phyloP scores from a whole-genome alignment of 345 rosid genomes.

The Murraya paniculata region DNA sequence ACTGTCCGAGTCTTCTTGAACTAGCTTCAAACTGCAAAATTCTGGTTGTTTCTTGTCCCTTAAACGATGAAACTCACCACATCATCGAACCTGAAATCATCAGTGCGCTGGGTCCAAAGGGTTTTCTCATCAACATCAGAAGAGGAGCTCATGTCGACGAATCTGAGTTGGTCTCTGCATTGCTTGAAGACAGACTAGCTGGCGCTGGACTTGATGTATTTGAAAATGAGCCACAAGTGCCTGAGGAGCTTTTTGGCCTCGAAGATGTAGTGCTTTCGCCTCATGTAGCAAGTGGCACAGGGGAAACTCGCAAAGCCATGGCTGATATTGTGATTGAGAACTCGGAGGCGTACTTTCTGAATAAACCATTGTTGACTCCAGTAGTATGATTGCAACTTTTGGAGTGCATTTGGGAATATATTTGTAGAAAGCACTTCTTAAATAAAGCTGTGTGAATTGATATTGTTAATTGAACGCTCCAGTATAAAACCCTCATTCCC shows the following conservation, averaged over 20 bases:
- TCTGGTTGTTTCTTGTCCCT: slow-evolving; percentile 62
- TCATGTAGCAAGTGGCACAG: slow-evolving; percentile 58
- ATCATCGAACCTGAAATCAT: slow-evolving; percentile 53
- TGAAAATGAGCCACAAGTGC: slow-evolving; percentile 58
- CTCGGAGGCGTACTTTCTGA: slow-evolving; percentile 48
- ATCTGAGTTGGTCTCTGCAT: slow-evolving; percentile 55
- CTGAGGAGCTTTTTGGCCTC: slow-evolving; percentile 52
- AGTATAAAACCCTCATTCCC: too few species aligned
- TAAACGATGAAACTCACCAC: slow-evolving; percentile 49
- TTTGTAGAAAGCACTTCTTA: neutral
- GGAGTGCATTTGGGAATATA: neutral
- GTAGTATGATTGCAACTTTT: slow-evolving; percentile 29
- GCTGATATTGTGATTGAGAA: slow-evolving; percentile 49
- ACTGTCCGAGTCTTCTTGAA: slow-evolving; percentile 45
- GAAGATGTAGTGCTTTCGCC: slow-evolving; percentile 53
- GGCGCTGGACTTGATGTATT: slow-evolving; percentile 64
- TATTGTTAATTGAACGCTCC: too few species aligned
- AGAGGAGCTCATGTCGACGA: slow-evolving; percentile 64
- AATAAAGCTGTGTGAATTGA: neutral
- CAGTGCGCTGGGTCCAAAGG: slow-evolving; percentile 59
- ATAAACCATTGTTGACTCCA: slow-evolving; percentile 39
- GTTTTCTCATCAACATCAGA: slow-evolving; percentile 65
- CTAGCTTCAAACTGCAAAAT: slow-evolving; percentile 58
- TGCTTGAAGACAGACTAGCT: slow-evolving; percentile 53
- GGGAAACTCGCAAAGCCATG: slow-evolving; percentile 47